Conservation (phyloP, 768 basidiomycete species). For the Lactarius psammicola region DNA sequence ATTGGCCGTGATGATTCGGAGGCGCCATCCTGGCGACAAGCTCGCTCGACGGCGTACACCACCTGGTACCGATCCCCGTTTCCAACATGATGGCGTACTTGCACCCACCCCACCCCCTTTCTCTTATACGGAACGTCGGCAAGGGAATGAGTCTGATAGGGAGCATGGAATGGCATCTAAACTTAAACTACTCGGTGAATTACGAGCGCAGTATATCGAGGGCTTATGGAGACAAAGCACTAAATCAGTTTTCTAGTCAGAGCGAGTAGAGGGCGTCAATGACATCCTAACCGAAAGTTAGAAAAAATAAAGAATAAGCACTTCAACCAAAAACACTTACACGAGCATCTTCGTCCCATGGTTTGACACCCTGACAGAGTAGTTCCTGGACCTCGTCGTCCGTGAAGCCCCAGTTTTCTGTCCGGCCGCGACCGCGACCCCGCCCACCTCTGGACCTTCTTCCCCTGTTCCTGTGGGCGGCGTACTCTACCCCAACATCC, state of each 20-base stretch:
- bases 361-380: conserved; percentile 41
- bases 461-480: no score
- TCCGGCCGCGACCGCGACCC: background rate
- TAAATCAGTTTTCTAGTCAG: background rate
- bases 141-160: no score
- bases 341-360: conserved; percentile 46
- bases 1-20: no score
- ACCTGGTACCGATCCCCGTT: no score
- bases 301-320: background rate
- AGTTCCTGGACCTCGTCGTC: conserved; percentile 33
- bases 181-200: background rate
- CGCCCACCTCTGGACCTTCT: background rate
- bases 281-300: conserved; percentile 14
- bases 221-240: background rate
- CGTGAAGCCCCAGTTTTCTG: background rate
- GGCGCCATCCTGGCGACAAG: no score
- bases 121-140: no score
- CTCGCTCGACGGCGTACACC: no score
- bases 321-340: conserved; percentile 31
- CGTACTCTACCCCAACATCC: background rate
- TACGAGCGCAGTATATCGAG: background rate
- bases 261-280: conserved; percentile 3
- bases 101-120: no score
- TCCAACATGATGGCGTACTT: no score
- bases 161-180: background rate